A percentile compares a stretch with the other conserved stretches of the same genome.
These are phyloP conservation scores for Calonectria hongkongensis DNA, from an alignment of 2,329 filamentous ascomycete species.

Conservation along the genomic window DNA sequence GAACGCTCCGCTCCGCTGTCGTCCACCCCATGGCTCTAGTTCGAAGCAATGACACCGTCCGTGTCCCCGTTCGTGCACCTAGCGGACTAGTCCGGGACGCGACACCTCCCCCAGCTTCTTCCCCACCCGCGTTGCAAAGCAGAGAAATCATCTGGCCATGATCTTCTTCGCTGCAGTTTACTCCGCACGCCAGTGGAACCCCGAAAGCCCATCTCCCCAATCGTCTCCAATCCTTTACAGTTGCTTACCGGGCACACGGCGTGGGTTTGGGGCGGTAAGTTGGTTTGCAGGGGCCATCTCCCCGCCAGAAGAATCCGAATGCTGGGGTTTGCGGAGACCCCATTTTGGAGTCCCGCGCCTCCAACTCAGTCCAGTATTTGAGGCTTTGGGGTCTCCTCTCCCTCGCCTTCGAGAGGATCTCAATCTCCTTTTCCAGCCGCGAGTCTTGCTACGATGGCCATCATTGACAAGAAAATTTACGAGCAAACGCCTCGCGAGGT, in stretches of 20 bases:
- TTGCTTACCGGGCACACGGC: background rate
- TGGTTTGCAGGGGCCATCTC: background rate
- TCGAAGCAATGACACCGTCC: background rate
- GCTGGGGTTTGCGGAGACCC: conserved; percentile 14
- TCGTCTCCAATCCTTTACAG: conserved; percentile 2
- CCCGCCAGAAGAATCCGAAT: background rate
- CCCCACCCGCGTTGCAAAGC: background rate
- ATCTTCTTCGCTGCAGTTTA: background rate
- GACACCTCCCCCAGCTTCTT: background rate
- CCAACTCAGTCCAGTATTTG: background rate
- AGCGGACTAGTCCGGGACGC: conserved; percentile 6
- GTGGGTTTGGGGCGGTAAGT: background rate
- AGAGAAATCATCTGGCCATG: conserved; percentile 8
- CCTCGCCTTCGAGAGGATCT: background rate
- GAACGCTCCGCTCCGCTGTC: conserved; percentile 1
- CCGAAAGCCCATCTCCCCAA: background rate
- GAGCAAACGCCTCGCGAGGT: conserved; percentile 31
- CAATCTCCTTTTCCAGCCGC: background rate
- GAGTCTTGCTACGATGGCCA: background rate
- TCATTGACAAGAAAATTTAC: conserved; percentile 30
- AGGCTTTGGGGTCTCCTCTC: background rate
- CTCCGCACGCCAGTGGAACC: background rate
- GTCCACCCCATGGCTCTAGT: background rate
- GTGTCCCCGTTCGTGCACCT: background rate
- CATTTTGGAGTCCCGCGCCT: conserved; percentile 6